Evolutionary conservation across 202 grass and related monocot species (phyloP), one percentile per base, ranked within the genome.

Genomic region (Brachypodium distachyon): DNA sequence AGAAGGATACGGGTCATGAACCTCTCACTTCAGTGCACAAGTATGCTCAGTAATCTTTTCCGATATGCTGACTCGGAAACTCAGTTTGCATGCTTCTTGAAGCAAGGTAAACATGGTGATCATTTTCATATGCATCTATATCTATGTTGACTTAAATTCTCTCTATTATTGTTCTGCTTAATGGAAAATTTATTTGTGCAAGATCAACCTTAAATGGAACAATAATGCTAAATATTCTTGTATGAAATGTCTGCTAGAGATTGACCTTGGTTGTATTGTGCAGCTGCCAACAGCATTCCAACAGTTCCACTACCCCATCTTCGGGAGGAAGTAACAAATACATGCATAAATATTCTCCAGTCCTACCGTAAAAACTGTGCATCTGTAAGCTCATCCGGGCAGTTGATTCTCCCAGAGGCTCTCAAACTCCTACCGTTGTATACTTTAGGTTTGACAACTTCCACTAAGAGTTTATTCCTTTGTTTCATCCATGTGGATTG

Each of bases 1-100:
- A 91, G 92, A 89, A 89, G 92, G 76, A 94, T 94, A 84, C 76
- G 92, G 29, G 88, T 94, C 57, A 88, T 94, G 73, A 94, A 94
- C 70, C 78, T 98, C 9, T 98, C 95, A 19, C 91, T 98, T 62
- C 83, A 87, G 27, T 98, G 95, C 80, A 90, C 95, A 58, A 90
- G 31, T 84, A 83, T 80, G 58, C 95, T 92, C 33, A 87, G 82
- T 68, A 94, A 80, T 56, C 89, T 98, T 70, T 98, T 98, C 77
- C 86, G 91, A 18, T 88, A 84, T 79, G 95, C 95, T 82, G 95
- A 98, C 74, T 80, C 88, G 77, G 91, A 98, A 77, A 87, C 89
- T 65, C 95, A 98, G 62, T 94, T 98, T 86, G 76, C 91, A 17
- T 86, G 80, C 68, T 70, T 97, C 75, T 65, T 98, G 38, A 98